A percentile compares a stretch with the other conserved stretches of the same genome.
Evolutionary conservation across 441 rosid species (phyloP).

Genomic region (Erysimum cheiri): DNA sequence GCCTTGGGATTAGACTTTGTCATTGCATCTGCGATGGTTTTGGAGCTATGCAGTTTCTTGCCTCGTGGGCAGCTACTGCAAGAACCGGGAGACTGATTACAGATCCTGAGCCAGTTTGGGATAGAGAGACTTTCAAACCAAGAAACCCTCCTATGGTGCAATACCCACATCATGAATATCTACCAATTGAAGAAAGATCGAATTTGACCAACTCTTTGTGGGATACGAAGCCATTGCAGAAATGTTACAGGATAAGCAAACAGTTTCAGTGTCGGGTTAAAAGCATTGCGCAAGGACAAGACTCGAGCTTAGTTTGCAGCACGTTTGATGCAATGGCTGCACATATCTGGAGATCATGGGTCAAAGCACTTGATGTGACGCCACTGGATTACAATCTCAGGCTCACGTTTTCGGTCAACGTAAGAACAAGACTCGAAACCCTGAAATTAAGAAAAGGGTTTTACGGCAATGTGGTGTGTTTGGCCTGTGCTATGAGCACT

Average conservation of each 20-base stretch:
- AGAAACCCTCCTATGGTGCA: constrained; percentile 68
- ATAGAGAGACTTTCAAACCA: constrained; percentile 67
- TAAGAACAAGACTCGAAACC: constrained; percentile 65
- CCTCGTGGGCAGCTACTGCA: constrained; percentile 78
- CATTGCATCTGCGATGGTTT: constrained; percentile 91
- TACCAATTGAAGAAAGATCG: constrained; percentile 72
- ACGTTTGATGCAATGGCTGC: constrained; percentile 90
- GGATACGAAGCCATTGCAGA: constrained; percentile 71
- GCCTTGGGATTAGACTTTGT: constrained; percentile 84
- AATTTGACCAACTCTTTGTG: constrained; percentile 69
- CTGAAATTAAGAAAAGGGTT: constrained; percentile 69
- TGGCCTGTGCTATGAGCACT: constrained; percentile 78
- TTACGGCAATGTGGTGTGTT: constrained; percentile 80
- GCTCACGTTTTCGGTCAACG: constrained; percentile 85
- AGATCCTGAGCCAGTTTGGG: constrained; percentile 84
- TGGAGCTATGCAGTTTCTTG: constrained; percentile 91
- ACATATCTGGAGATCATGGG: constrained; percentile 94
- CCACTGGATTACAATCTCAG: constrained; percentile 73
- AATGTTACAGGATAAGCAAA: constrained; percentile 68
- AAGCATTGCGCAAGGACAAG: constrained; percentile 57
- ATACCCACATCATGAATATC: constrained; percentile 72
- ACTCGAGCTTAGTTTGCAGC: constrained; percentile 52
- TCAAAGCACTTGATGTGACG: constrained; percentile 78
- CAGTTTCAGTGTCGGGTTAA: constrained; percentile 74
- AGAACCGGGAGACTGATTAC: constrained; percentile 57